Base-by-base conservation (phyloP, 768 basidiomycete species). In the Suillus bovinus region DNA sequence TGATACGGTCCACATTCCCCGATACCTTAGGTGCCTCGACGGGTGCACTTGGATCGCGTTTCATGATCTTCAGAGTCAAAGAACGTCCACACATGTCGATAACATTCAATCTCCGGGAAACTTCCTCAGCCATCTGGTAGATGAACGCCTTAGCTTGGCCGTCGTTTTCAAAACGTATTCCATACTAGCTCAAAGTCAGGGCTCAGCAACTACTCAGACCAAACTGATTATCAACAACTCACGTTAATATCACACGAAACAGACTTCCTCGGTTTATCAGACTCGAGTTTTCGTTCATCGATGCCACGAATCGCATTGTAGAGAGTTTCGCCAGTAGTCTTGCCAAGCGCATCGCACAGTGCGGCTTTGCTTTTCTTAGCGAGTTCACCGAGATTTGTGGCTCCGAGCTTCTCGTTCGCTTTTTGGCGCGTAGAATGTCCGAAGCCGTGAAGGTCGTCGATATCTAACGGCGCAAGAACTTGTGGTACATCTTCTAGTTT, bases 231-330 rank as follows among this genome's bases (percentile, higher is more conserved):
- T 20, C 16, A 36, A 10, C 36, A 41, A 8, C 93, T 71, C 67
- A 96, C 95, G 69, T 94, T 99, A 69, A 98, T 91, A 71, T 98
- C 96, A 62, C 93, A 95, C 13, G 91, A 94, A 22, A 99, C 94
- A 7, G 90, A 93, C 74, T 94, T 95, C 68, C 96, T 80, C 56
- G 88, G 85, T 70, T 94, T 93, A 71, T 93, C 90, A 38, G 86
- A 88, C 71, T 94, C 91, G 49, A 99, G 76, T 62, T 84, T 84
- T 59, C 86, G 84, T 38, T 90, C 84, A 68, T 99, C 97, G 31
- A 94, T 79, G 0, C 97, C 97, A 20, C 93, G 81, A 17, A 96
- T 73, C 0, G 87, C 93, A 22, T 93, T 93, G 69, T 86, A 95
- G 29, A 99, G 75, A 44, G 84, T 96, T 72, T 94, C 91, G 1